Evolutionary conservation across 2,329 filamentous ascomycete genomes (phyloP).

Genomic region (Pseudocercospora vitis): DNA sequence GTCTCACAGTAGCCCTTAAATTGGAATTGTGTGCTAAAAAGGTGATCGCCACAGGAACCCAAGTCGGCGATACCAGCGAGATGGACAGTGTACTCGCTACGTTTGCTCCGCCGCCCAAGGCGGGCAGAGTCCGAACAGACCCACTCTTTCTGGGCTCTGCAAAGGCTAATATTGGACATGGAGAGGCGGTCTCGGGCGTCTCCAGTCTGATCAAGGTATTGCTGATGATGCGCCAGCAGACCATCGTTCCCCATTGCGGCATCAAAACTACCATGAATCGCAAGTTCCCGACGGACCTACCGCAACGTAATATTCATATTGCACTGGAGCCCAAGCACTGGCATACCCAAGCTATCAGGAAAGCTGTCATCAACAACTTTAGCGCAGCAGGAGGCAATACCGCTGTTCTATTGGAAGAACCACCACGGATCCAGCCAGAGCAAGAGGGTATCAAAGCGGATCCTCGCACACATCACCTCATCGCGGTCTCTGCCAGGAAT

Average conservation of each 20-base stretch:
- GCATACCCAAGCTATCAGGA: background rate
- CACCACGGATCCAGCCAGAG: background rate
- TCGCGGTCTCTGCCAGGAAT: background rate
- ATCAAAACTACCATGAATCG: constrained; percentile 66
- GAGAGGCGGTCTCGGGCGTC: constrained; percentile 36
- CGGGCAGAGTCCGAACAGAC: background rate
- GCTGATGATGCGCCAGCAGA: constrained; percentile 43
- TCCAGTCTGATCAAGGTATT: constrained; percentile 39
- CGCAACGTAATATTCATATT: background rate
- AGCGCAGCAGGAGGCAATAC: constrained; percentile 1
- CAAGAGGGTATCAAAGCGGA: no score
- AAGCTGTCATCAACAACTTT: background rate
- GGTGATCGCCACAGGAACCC: constrained; percentile 22
- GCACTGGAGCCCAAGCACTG: background rate
- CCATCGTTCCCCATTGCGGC: constrained; percentile 65
- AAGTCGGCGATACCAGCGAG: constrained; percentile 13
- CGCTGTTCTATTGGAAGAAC: background rate
- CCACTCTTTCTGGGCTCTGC: constrained; percentile 35
- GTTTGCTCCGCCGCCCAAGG: constrained; percentile 10
- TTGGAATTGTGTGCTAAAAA: no score
- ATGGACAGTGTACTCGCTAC: constrained; percentile 13
- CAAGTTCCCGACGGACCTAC: constrained; percentile 49
- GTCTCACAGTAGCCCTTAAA: no score
- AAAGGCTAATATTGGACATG: constrained; percentile 41
- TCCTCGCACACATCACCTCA: background rate